Base-by-base conservation (phyloP, 2,329 filamentous ascomycete species). In the Ambrosiella xylebori region DNA sequence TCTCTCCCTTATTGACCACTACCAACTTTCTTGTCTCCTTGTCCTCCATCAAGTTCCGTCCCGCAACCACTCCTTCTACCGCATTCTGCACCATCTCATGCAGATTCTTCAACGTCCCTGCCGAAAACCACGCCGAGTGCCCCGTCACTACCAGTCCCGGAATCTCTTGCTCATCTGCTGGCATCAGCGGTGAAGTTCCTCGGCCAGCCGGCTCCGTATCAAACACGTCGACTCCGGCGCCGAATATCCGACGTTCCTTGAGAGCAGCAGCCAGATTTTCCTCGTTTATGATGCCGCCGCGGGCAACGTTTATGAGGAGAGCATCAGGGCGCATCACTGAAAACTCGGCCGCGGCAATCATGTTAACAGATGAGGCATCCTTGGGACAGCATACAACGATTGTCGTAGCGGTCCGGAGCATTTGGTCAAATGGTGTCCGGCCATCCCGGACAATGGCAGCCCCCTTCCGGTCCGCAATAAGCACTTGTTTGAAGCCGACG, bases 171-270 rank as follows among this genome's bases (percentile, higher is more conserved):
- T 47, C 55, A 7, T 41, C 54, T 13, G 57, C 55, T 6, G 58
- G 58, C 49, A 60, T 57, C 35, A 60, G 35, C 36, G 58, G 58
- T 5, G 58, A 40, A 27, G 58, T 60, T 40, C 58, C 58, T 38
- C 50, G 50, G 6, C 58, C 58, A 19, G 63, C 63, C 6, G 65
- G 64, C 57, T 62, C 69, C 61, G 58, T 54, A 45, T 63, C 62
- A 17, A 63, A 69, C 35, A 70, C 69, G 61, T 71, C 69, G 41
- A 70, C 64, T 56, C 67, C 68, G 6, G 68, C 69, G 7, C 69
- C 69, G 6, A 66, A 67, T 37, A 71, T 63, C 50, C 60, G 61
- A 9, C 64, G 63, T 58, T 61, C 63, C 38, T 63, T 62, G 11
- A 71, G 57, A 36, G 69, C 67, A 11, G 64, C 61, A n/a, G 65